Conservation (phyloP, 164 flowering plant species). For the Cinnamomum micranthum region DNA sequence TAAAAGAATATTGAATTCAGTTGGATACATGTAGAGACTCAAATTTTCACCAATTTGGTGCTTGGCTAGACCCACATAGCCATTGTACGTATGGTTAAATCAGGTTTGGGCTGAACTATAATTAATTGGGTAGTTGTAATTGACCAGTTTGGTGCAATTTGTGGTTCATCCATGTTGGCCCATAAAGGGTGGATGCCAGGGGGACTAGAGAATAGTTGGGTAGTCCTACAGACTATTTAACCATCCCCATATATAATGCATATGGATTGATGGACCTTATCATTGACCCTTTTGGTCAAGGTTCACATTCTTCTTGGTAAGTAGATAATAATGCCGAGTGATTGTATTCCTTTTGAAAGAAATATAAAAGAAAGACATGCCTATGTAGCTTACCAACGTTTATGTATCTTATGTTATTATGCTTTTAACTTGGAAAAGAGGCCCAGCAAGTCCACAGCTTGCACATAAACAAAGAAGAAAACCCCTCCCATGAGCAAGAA, state of each 20-base stretch:
- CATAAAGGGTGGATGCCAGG: too few species aligned
- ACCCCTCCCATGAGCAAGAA: constrained; percentile 7
- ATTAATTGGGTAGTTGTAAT: not conserved
- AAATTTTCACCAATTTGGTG: too few species aligned
- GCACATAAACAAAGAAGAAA: constrained; percentile 6
- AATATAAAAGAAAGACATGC: constrained; percentile 14
- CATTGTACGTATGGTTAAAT: not conserved
- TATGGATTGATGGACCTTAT: constrained; percentile 13
- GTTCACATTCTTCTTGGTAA: constrained; percentile 2
- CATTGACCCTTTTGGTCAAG: constrained; percentile 19
- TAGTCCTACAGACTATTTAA: too few species aligned
- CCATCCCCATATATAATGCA: not conserved
- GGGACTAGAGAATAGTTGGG: too few species aligned
- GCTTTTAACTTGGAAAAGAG: not conserved
- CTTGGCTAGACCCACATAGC: not conserved
- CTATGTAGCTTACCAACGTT: constrained; percentile 30
- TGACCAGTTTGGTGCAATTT: not conserved
- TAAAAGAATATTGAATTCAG: too few species aligned
- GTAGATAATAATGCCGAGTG: constrained; percentile 18
- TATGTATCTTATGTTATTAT: not conserved
- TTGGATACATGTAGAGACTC: too few species aligned
- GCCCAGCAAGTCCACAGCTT: not conserved
- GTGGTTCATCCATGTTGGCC: too few species aligned
- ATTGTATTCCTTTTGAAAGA: constrained; percentile 15
- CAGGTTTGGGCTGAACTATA: not conserved